Evolutionary conservation across 2,329 filamentous ascomycete genomes (phyloP), one percentile per base, ranked within the genome.

Genomic region (Ceratocystiopsis minuta): DNA sequence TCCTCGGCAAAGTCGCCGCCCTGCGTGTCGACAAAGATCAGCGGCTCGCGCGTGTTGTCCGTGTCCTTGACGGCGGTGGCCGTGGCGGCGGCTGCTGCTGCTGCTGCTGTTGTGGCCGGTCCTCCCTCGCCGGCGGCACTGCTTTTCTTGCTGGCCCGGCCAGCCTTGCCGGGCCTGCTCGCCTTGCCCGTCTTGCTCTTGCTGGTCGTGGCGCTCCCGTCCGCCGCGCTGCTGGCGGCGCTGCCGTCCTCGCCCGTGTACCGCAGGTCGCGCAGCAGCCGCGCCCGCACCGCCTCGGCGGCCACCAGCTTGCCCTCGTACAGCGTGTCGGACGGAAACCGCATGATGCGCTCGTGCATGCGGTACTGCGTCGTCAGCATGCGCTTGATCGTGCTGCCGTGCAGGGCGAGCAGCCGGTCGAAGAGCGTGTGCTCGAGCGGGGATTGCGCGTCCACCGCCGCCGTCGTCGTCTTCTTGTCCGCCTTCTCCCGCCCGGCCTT

Each of bases 351-450:
- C 54, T 93, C 80, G 56, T 98, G 86, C 90, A 98, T 98, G 34
- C 90, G 85, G 58, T 98, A 98, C 61, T 98, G 90, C 5, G 81
- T 93, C 4, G 85, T 96, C 18, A 98, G 72, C 83, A 96, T 94
- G 40, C 82, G 70, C 63, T 96, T 96, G 62, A 98, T 86, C 5
- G 66, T 66, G 1, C 76, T 62, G 1, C 90, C 90, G 55, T 98
- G 83, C 15, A 95, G 65, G 6, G 70, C 68, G 37, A 98, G 67
- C 36, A 98, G 67, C 24, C 90, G 73, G 57, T 96, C 88, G 57
- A 98, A 98, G 28, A 98, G 67, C 0, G 90, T 96, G n/a, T 70
- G 82, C 54, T 94, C 87, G 6, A 98, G 69, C 20, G 20, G 20
- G 7, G 20, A 20, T 7, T 20, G 4, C 7, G 20, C 20, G 4